Conservation (phyloP, 225 moss, liverwort and hornwort genomes). For the Asterella californica region DNA sequence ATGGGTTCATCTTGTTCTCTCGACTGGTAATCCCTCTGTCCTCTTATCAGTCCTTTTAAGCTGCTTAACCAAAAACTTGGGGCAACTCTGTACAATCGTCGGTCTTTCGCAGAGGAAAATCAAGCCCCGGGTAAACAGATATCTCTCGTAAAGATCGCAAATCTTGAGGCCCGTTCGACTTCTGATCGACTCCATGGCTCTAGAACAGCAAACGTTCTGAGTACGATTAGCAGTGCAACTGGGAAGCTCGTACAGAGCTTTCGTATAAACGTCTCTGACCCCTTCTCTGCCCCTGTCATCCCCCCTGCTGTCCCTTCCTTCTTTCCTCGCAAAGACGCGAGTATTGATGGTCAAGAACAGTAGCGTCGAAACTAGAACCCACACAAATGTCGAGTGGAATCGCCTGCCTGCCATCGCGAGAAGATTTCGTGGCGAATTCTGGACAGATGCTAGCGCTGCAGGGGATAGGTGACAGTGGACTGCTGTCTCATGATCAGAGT, state of each 20-base stretch:
- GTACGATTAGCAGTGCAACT: neutral
- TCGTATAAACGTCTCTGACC: neutral
- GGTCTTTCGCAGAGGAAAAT: conserved; percentile 11
- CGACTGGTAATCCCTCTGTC: neutral
- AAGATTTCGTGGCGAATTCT: neutral
- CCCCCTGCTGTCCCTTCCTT: neutral
- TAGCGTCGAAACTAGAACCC: neutral
- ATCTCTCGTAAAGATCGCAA: neutral
- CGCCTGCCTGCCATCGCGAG: neutral
- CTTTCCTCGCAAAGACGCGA: neutral
- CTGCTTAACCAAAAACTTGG: neutral
- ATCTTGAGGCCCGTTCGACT: neutral
- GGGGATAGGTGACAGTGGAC: neutral
- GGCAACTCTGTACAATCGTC: neutral
- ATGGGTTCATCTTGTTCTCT: neutral
- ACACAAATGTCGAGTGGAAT: neutral
- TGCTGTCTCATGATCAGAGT: neutral
- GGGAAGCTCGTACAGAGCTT: neutral
- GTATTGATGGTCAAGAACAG: neutral
- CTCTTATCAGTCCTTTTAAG: neutral
- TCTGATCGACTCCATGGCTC: neutral
- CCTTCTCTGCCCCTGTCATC: neutral
- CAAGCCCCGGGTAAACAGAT: neutral
- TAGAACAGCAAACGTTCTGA: neutral
- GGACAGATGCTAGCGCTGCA: neutral